Evolutionary conservation across 768 basidiomycete species (phyloP).

Genomic region (Candolleomyces efflorescens): DNA sequence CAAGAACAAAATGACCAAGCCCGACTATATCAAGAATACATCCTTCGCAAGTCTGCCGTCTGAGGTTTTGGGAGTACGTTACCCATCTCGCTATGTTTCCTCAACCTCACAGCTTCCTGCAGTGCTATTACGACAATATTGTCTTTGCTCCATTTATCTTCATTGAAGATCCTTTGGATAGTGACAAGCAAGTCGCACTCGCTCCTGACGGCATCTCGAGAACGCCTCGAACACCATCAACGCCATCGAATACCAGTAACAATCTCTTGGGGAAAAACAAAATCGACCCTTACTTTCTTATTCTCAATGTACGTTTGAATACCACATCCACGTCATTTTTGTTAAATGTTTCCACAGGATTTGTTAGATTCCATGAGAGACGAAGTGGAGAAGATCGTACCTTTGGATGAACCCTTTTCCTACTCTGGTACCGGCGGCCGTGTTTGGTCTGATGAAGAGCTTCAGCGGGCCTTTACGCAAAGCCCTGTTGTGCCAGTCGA

Average conservation of each 20-base stretch:
- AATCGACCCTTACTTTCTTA: slow-evolving; percentile 91
- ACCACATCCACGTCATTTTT: background rate
- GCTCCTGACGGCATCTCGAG: slow-evolving; percentile 17
- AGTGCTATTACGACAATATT: slow-evolving; percentile 98
- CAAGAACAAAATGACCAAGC: slow-evolving; percentile 95
- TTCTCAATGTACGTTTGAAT: slow-evolving; percentile 57
- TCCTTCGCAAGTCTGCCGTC: slow-evolving; percentile 76
- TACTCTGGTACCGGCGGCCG: slow-evolving; percentile 62
- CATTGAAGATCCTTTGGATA: slow-evolving; percentile 84
- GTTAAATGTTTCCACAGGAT: slow-evolving; percentile 38
- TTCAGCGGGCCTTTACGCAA: slow-evolving; percentile 60
- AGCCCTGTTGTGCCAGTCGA: slow-evolving; percentile 57
- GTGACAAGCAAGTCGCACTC: slow-evolving; percentile 51
- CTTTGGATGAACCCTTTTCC: slow-evolving; percentile 59
- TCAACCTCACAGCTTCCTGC: background rate
- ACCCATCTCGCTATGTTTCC: background rate
- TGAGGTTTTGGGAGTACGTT: slow-evolving; percentile 80
- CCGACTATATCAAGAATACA: slow-evolving; percentile 92
- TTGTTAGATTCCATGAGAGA: slow-evolving; percentile 66
- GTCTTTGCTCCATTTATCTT: slow-evolving; percentile 96
- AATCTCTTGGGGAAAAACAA: slow-evolving; percentile 50
- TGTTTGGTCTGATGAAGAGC: slow-evolving; percentile 58
- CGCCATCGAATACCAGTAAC: slow-evolving; percentile 21
- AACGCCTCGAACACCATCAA: slow-evolving; percentile 16
- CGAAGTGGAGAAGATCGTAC: slow-evolving; percentile 54